These are phyloP conservation scores for Cornus florida DNA, from an alignment of 148 eudicot species.

Conservation along the genomic window DNA sequence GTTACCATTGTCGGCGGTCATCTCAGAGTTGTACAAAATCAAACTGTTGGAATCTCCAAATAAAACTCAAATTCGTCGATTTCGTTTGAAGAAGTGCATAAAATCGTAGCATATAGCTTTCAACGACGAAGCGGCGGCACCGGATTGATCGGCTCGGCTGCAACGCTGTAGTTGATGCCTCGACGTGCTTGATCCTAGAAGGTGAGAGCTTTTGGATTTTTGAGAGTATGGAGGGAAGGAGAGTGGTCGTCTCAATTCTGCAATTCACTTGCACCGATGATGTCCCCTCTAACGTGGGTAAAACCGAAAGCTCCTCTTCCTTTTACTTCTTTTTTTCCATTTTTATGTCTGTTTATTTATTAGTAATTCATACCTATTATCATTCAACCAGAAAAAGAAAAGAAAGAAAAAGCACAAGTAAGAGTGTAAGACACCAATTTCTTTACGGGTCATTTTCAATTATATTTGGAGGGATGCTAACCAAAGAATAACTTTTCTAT, in stretches of 20 bases:
- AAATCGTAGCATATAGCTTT: no score
- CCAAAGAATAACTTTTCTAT: no score
- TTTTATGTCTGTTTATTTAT: background rate
- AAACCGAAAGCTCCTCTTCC: conserved; percentile 69
- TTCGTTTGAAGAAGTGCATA: no score
- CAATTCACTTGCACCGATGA: conserved; percentile 93
- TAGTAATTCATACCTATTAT: background rate
- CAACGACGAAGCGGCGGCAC: no score
- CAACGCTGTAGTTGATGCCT: no score
- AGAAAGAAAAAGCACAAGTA: background rate
- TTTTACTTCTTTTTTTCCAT: background rate
- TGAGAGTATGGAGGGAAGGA: conserved; percentile 32
- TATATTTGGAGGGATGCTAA: background rate
- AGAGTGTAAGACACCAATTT: background rate
- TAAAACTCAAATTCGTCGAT: no score
- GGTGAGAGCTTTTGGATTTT: background rate
- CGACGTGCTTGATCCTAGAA: background rate
- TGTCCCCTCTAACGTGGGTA: conserved; percentile 52
- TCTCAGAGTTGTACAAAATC: no score
- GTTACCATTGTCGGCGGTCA: no score
- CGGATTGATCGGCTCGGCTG: no score
- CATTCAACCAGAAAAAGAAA: background rate
- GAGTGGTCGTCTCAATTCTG: conserved; percentile 68
- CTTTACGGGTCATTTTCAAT: background rate
- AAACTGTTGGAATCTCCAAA: no score